Percentiles rank a stretch among this genome's conserved stretches.
phyloP scores from a whole-genome alignment of 495 filamentous ascomycete species.

The Penicillium canescens region DNA sequence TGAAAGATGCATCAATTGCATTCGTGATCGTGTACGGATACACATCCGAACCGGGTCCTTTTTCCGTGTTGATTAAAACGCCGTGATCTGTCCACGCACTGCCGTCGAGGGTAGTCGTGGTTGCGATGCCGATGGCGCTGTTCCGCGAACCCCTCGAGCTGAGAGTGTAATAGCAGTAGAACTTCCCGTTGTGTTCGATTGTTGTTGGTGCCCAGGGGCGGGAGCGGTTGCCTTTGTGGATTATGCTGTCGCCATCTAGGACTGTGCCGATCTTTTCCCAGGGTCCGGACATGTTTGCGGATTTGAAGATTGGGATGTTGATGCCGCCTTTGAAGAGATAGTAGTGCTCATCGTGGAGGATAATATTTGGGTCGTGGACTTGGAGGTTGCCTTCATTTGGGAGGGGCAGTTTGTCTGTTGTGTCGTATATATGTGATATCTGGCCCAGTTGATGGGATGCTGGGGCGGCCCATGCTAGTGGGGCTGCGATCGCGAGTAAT shows the following conservation, averaged over 20 bases:
- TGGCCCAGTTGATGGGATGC: conserved; percentile 3
- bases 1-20: conserved; percentile 69
- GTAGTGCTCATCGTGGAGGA: conserved; percentile 31
- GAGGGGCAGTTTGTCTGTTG: conserved; percentile 31
- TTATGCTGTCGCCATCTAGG: conserved; percentile 34
- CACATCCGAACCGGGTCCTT: conserved; percentile 40
- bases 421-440: conserved; percentile 25
- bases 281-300: conserved; percentile 38
- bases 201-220: conserved; percentile 66
- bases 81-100: conserved; percentile 58
- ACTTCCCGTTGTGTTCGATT: conserved; percentile 50
- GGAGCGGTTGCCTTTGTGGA: conserved; percentile 34
- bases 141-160: conserved; percentile 61
- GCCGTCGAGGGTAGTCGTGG: conserved; percentile 53
- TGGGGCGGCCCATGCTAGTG: conserved; percentile 13
- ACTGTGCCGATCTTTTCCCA: conserved; percentile 44
- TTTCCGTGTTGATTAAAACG: conserved; percentile 41
- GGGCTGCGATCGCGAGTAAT: conserved; percentile 3
- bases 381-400: conserved; percentile 37
- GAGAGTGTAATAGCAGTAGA: conserved; percentile 75
- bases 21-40: conserved; percentile 60
- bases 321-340: conserved; percentile 43
- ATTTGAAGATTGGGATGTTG: conserved; percentile 32
- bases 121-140: conserved; percentile 72
- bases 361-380: conserved; percentile 43